Conservation (phyloP, 257 asterid genomes). For the Solanum pimpinellifolium region DNA sequence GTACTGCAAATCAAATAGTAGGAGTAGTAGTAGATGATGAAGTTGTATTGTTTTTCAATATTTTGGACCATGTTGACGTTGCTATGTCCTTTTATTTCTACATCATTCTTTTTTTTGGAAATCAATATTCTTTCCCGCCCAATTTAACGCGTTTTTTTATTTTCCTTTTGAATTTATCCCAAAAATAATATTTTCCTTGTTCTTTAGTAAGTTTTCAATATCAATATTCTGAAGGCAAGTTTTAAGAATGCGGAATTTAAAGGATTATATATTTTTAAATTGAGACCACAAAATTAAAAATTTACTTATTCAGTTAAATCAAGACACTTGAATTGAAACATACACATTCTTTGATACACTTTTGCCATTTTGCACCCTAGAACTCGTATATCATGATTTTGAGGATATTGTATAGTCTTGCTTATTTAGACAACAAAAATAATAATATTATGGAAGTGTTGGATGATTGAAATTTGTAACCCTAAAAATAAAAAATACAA, state of each 20-base stretch:
- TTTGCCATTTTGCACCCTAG: neutral
- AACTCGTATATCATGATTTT: neutral
- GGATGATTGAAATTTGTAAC: neutral
- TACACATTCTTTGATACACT: neutral
- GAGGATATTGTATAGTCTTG: neutral
- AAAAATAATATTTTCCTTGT: too few relatives aligned
- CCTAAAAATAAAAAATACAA: neutral
- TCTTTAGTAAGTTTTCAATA: neutral
- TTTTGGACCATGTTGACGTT: neutral
- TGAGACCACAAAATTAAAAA: too few relatives aligned
- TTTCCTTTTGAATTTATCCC: neutral
- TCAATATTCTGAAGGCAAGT: too few relatives aligned
- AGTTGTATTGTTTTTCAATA: neutral
- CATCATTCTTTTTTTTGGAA: neutral
- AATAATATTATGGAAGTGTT: neutral
- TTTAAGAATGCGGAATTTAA: too few relatives aligned
- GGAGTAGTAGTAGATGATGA: neutral
- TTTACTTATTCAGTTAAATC: too few relatives aligned
- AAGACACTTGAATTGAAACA: neutral
- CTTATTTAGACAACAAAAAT: neutral
- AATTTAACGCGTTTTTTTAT: too few relatives aligned
- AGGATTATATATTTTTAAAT: too few relatives aligned
- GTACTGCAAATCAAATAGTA: neutral
- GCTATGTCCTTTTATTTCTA: neutral
- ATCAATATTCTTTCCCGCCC: neutral